Conservation (phyloP, 768 basidiomycete species). For the Naganishia vishniacii region DNA sequence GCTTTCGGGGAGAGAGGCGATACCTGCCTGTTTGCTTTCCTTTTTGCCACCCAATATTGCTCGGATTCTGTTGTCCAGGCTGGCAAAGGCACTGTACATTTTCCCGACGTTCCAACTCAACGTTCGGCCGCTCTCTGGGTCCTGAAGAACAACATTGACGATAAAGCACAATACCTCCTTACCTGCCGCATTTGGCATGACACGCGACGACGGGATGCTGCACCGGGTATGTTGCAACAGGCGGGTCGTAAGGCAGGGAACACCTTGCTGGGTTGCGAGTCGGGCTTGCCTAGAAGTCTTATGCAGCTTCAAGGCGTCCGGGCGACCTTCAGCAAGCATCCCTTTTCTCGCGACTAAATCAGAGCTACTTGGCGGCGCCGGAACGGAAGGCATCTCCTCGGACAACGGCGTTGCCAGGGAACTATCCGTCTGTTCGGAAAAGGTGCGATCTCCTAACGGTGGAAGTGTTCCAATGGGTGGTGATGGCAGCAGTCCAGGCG, state of each 20-base stretch:
- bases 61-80: conserved; percentile 73
- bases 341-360: neutral
- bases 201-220: conserved; percentile 70
- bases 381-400: conserved; percentile 6
- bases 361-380: conserved; percentile 3
- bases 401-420: conserved; percentile 17
- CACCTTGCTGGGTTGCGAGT: neutral
- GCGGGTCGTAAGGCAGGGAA: conserved; percentile 31
- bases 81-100: conserved; percentile 85
- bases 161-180: conserved; percentile 89
- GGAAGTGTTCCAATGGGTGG: conserved; percentile 8
- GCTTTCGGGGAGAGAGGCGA: conserved; percentile 78
- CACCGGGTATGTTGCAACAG: conserved; percentile 71
- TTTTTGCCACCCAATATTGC: conserved; percentile 57
- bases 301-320: neutral
- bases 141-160: conserved; percentile 56
- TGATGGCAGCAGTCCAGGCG: conserved; percentile 1
- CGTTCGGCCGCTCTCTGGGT: conserved; percentile 35
- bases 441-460: neutral
- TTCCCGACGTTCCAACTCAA: conserved; percentile 79
- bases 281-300: neutral
- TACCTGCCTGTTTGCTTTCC: conserved; percentile 62
- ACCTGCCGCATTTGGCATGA: conserved; percentile 80
- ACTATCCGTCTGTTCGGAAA: conserved; percentile 16
- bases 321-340: neutral